phyloP scores from a whole-genome alignment of 192 early-diverging fungal species.

The Podochytrium sp. region DNA sequence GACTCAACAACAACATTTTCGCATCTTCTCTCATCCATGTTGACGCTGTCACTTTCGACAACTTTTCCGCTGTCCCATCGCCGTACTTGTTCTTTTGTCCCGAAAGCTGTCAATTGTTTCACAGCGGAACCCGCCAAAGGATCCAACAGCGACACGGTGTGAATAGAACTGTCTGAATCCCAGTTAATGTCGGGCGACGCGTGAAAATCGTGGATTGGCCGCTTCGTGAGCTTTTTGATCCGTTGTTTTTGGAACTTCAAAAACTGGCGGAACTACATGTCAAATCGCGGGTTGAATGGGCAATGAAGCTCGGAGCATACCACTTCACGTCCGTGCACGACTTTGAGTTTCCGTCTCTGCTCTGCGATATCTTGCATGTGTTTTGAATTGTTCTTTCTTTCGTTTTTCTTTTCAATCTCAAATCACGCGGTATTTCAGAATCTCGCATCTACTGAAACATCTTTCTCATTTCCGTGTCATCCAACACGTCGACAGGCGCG shows the following conservation, averaged over 20 bases:
- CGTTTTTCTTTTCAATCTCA: neutral
- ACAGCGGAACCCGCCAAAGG: neutral
- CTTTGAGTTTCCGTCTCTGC: neutral
- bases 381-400: neutral
- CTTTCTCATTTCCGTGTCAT: constrained; percentile 49
- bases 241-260: neutral
- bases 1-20: too few species aligned
- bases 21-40: neutral
- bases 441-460: constrained; percentile 24
- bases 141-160: neutral
- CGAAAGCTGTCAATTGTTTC: neutral
- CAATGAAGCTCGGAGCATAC: neutral
- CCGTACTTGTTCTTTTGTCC: neutral
- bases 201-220: neutral
- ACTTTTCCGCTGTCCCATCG: neutral
- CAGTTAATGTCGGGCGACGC: neutral
- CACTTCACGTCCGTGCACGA: neutral
- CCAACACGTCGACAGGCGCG: constrained; percentile 57
- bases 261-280: neutral
- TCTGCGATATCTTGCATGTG: neutral
- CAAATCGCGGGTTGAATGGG: neutral
- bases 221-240: neutral
- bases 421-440: neutral
- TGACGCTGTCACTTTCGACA: neutral
- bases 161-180: neutral